Evolutionary conservation across 1,139 yeast genomes (phyloP).

Genomic region (Saccharomyces hybrid): DNA sequence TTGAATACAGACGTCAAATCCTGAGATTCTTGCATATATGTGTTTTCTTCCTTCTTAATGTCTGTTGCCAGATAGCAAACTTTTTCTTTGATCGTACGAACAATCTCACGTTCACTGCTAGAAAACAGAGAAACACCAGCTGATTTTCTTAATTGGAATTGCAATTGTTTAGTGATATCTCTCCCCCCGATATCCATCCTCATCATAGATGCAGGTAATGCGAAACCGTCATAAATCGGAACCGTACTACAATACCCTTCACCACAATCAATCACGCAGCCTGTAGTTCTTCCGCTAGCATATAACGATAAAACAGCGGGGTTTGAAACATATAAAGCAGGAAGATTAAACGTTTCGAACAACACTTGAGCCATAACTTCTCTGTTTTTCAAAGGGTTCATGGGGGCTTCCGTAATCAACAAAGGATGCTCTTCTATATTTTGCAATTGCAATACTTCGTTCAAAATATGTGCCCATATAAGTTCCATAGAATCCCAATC

Average conservation of each 20-base stretch:
- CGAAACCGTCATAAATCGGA: slow-evolving; percentile 85
- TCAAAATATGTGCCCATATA: slow-evolving; percentile 61
- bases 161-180: slow-evolving; percentile 73
- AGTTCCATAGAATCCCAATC: slow-evolving; percentile 85
- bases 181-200: slow-evolving; percentile 82
- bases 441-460: slow-evolving; percentile 55
- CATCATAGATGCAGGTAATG: slow-evolving; percentile 63
- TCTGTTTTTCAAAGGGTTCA: slow-evolving; percentile 76
- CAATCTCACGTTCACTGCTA: slow-evolving; percentile 77
- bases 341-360: slow-evolving; percentile 80
- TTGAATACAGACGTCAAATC: slow-evolving; percentile 37
- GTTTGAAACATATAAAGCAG: slow-evolving; percentile 73
- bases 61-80: slow-evolving; percentile 65
- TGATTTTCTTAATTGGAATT: slow-evolving; percentile 54
- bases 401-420: slow-evolving; percentile 81
- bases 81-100: slow-evolving; percentile 68
- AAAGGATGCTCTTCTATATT: slow-evolving; percentile 80
- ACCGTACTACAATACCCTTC: slow-evolving; percentile 88
- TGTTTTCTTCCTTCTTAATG: slow-evolving; percentile 58
- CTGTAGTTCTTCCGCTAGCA: slow-evolving; percentile 87
- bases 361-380: slow-evolving; percentile 51
- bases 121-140: slow-evolving; percentile 33
- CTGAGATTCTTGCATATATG: slow-evolving; percentile 32
- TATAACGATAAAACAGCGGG: slow-evolving; percentile 83
- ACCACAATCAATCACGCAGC: slow-evolving; percentile 85